Percentiles rank a stretch among this genome's conserved stretches.
phyloP scores from a whole-genome alignment of 176 grass and related monocot genomes.

The Poa pratensis region DNA sequence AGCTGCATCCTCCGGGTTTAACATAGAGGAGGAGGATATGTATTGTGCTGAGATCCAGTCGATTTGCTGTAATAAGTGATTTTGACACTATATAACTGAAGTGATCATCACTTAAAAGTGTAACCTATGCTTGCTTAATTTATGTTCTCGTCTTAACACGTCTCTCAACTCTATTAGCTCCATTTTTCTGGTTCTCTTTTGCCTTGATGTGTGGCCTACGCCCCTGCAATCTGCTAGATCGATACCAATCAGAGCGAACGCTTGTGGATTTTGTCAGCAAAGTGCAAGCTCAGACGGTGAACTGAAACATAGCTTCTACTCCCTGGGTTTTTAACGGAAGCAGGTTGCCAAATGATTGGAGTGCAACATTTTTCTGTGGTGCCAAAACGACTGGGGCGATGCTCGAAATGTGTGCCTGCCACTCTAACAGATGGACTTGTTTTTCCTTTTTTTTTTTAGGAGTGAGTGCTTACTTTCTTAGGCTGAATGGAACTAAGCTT shows the following conservation, averaged over 20 bases:
- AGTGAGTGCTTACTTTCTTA: not conserved
- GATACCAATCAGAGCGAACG: too few relatives aligned
- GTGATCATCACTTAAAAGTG: slow-evolving; percentile 13
- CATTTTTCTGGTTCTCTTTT: not conserved
- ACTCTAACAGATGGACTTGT: not conserved
- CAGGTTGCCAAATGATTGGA: not conserved
- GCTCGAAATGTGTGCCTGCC: slow-evolving; percentile 35
- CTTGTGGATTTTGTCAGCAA: not conserved
- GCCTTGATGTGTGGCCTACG: too few relatives aligned
- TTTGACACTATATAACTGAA: slow-evolving; percentile 34
- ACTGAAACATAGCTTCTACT: not conserved
- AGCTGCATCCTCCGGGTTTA: slow-evolving; percentile 23
- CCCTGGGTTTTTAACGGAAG: too few relatives aligned
- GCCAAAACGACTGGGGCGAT: not conserved
- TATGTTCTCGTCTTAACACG: not conserved
- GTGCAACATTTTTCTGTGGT: not conserved
- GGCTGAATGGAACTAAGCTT: too few relatives aligned
- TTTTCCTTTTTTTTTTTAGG: too few relatives aligned
- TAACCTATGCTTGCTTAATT: slow-evolving; percentile 23
- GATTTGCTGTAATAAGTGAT: slow-evolving; percentile 26
- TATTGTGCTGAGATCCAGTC: not conserved
- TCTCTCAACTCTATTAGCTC: not conserved
- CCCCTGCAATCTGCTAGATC: too few relatives aligned
- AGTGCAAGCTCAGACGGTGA: not conserved
- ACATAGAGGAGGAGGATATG: slow-evolving; percentile 4